Base-by-base conservation (phyloP, 2,329 filamentous ascomycete species). In the Cercospora canescens region DNA sequence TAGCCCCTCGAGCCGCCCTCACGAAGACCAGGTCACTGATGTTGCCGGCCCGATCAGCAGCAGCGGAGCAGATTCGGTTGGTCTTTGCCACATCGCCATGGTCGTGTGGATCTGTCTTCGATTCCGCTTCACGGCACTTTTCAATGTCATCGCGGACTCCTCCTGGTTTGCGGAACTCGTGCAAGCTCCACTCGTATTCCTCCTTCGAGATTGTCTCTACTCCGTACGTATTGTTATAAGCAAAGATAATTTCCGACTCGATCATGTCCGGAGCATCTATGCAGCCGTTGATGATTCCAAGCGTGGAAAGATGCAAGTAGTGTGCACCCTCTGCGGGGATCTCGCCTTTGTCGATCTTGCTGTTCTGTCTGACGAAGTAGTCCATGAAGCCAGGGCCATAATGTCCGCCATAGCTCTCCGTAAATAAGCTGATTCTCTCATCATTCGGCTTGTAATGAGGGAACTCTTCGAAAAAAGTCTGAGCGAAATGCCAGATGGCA, bases 271-370 rank as follows among this genome's bases (percentile, higher is more conserved):
- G 75, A 70, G 86, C 82, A 73, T 93, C 91, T 37, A 93, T 81
- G 69, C 89, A 87, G 12, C 89, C 90, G 75, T 93, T 91, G 65
- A 92, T 81, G 65, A 93, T 90, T 24, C 90, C 89, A 0, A 93
- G 77, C 0, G 89, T 86, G 14, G 80, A 81, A 8, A 93, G 80
- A 62, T 85, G 84, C 57, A 91, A 86, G 32, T 87, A 83, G 11
- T 89, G 77, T 1, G 86, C 88, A 37, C 78, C 81, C 66, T 84
- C 84, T 18, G 74, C 77, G 8, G 83, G 76, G 1, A 86, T 65
- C 1, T 81, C 76, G 3, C 87, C 85, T 62, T 82, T 84, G n/a
- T 76, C 73, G 14, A 85, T 84, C 60, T 81, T 81, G 18, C 80
- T 75, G 70, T 92, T 93, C 77, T 92, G 88, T 63, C 85, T 76